Conservation (phyloP, 768 basidiomycete genomes). For the Phaeotremella fagi region DNA sequence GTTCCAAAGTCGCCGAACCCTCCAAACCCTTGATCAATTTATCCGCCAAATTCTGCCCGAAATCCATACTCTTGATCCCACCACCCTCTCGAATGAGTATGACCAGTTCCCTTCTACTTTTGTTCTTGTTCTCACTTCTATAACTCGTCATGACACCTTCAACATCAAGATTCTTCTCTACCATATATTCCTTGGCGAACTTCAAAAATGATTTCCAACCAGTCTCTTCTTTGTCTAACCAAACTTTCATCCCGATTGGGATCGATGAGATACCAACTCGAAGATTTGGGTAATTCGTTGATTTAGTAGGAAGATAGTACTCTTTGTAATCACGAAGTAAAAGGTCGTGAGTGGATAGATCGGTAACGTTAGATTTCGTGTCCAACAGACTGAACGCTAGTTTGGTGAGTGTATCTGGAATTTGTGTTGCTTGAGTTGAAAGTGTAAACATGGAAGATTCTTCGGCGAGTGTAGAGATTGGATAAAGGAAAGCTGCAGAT, state of each 20-base stretch:
- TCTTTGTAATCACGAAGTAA: constrained; percentile 95
- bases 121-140: constrained; percentile 48
- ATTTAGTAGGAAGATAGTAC: constrained; percentile 57
- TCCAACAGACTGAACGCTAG: constrained; percentile 54
- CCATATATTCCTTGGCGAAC: constrained; percentile 59
- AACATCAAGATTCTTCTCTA: constrained; percentile 59
- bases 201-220: constrained; percentile 47
- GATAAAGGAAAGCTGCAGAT: constrained; percentile 63
- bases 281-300: constrained; percentile 50
- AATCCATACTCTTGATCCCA: constrained; percentile 7
- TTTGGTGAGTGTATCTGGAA: constrained; percentile 12
- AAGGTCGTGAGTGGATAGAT: constrained; percentile 67
- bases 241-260: constrained; percentile 61
- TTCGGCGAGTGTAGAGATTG: constrained; percentile 54
- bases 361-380: constrained; percentile 66
- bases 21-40: constrained; percentile 62
- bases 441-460: constrained; percentile 13
- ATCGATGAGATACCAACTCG: constrained; percentile 77
- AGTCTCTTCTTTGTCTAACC: constrained; percentile 52
- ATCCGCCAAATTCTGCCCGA: constrained; percentile 50
- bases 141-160: constrained; percentile 79
- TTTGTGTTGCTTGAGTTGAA: constrained; percentile 6
- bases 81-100: constrained; percentile 59
- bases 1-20: constrained; percentile 52
- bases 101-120: constrained; percentile 64